Percentiles rank a stretch among this genome's conserved stretches.
phyloP scores from a whole-genome alignment of 805 yeast genomes.

The Zygosaccharomyces siamensis region DNA sequence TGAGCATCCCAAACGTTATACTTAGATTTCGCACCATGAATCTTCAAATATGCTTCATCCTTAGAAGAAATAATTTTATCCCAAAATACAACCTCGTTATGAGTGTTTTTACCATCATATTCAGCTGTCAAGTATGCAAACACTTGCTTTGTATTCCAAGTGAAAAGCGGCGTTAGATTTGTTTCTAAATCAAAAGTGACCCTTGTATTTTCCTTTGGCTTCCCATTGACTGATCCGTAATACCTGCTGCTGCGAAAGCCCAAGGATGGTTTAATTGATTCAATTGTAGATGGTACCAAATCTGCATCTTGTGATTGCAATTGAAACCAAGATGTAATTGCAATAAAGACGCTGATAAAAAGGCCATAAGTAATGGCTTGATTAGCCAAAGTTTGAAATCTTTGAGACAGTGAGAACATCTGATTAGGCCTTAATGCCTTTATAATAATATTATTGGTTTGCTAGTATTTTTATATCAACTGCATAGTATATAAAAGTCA shows the following conservation, averaged over 20 bases:
- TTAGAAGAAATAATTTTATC: slow-evolving; percentile 66
- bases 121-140: slow-evolving; percentile 87
- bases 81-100: slow-evolving; percentile 81
- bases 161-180: slow-evolving; percentile 77
- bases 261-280: slow-evolving; percentile 38
- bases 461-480: background rate
- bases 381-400: slow-evolving; percentile 50
- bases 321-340: slow-evolving; percentile 46
- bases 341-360: slow-evolving; percentile 44
- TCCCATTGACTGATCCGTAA: slow-evolving; percentile 62
- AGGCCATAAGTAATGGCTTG: slow-evolving; percentile 50
- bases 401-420: slow-evolving; percentile 42
- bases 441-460: background rate
- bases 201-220: slow-evolving; percentile 71
- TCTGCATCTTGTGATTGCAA: slow-evolving; percentile 45
- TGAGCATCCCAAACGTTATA: slow-evolving; percentile 87
- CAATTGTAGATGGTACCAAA: slow-evolving; percentile 37
- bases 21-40: slow-evolving; percentile 56
- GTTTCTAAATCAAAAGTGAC: slow-evolving; percentile 66
- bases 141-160: slow-evolving; percentile 97
- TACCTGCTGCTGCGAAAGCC: slow-evolving; percentile 51
- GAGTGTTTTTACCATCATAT: slow-evolving; percentile 47
- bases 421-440: background rate
- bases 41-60: slow-evolving; percentile 52
- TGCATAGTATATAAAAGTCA: background rate